Conservation (phyloP, 257 asterid genomes). For the Capsicum pubescens region DNA sequence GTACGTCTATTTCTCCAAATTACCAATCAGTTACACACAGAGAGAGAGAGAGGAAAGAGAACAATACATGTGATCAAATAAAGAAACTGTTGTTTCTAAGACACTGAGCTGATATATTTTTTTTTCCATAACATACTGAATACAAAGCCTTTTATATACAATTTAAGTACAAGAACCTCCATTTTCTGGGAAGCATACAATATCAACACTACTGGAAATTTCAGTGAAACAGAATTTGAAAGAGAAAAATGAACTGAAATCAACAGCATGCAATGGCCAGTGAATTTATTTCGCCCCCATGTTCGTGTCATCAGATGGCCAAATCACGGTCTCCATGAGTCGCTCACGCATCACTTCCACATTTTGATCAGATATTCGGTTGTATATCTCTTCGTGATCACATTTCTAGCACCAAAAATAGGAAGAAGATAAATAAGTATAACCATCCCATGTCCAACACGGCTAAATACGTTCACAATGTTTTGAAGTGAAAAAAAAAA, state of each 20-base stretch:
- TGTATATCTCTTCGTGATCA: conserved; percentile 79
- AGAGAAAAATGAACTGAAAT: neutral
- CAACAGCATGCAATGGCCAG: neutral
- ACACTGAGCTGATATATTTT: neutral
- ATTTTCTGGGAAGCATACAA: conserved; percentile 10
- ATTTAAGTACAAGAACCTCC: conserved; percentile 3
- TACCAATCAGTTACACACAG: neutral
- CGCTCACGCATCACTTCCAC: conserved; percentile 86
- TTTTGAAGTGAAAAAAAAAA: neutral
- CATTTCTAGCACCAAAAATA: conserved; percentile 54
- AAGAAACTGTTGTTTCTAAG: neutral
- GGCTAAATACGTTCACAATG: neutral
- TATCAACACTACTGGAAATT: conserved; percentile 9
- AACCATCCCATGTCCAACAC: neutral
- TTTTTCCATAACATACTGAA: neutral
- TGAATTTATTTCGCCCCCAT: conserved; percentile 51
- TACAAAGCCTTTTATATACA: conserved; percentile 22
- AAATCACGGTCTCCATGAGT: conserved; percentile 75
- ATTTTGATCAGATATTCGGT: conserved; percentile 81
- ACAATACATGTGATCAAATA: neutral
- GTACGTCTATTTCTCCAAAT: no score
- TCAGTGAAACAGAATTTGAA: neutral
- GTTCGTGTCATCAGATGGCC: conserved; percentile 82
- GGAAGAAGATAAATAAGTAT: neutral
- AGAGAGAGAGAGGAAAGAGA: neutral